Conservation (phyloP, 208 protist genomes). For the Leishmania turanica region DNA sequence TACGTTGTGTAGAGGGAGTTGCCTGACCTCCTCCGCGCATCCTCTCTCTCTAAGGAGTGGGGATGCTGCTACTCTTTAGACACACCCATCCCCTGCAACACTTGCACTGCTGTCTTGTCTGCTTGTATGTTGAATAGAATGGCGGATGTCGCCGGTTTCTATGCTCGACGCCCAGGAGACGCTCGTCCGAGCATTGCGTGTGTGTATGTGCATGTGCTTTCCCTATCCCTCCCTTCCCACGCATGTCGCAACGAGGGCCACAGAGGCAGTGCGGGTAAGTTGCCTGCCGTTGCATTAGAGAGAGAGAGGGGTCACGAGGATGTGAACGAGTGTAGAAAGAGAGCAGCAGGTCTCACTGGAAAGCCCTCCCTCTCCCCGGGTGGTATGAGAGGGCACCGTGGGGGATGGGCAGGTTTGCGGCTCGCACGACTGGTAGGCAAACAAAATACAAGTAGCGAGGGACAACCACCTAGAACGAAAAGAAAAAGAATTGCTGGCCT, state of each 20-base stretch:
- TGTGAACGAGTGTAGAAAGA: background rate
- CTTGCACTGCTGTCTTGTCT: background rate
- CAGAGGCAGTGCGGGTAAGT: background rate
- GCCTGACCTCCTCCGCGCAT: background rate
- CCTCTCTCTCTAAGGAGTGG: background rate
- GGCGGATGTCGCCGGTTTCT: background rate
- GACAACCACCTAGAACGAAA: conserved; percentile 2
- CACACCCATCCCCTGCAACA: background rate
- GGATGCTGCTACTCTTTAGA: background rate
- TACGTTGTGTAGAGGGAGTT: background rate
- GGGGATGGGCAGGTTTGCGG: background rate
- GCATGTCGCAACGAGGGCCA: background rate
- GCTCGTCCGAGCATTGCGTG: background rate
- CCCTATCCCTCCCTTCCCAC: background rate
- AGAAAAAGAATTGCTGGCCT: background rate
- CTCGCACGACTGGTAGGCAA: background rate
- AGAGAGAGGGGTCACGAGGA: background rate
- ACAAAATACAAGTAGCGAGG: background rate
- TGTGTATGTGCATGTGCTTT: background rate
- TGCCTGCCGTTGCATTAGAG: background rate
- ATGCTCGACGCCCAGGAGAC: background rate
- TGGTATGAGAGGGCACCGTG: background rate
- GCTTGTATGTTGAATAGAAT: background rate
- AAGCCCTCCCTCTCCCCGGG: background rate
- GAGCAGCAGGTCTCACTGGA: background rate